phyloP scores from a whole-genome alignment of 2,329 filamentous ascomycete species.

The Botryosphaeria dothidea region DNA sequence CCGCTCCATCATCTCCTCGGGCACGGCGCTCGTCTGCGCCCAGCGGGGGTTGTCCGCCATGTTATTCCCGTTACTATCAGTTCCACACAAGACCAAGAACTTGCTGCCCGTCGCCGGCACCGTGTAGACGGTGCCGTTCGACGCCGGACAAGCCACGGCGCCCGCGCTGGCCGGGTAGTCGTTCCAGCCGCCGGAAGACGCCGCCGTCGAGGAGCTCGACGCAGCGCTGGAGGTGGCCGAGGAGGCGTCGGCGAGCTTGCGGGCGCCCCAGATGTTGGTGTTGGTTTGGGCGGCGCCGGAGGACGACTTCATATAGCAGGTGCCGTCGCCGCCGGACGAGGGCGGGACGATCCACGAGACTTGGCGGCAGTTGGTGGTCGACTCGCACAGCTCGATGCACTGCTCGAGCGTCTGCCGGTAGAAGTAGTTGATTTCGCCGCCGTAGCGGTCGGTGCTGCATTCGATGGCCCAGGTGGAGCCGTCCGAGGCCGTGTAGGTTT shows the following conservation, averaged over 20 bases:
- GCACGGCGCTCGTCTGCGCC: not conserved
- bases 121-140: conserved; percentile 3
- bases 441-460: conserved; percentile 28
- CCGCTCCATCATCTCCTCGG: not conserved
- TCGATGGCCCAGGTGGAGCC: conserved; percentile 28
- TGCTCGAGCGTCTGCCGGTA: conserved; percentile 21
- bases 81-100: not conserved
- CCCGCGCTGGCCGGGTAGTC: not conserved
- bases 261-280: conserved; percentile 10
- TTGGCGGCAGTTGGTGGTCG: conserved; percentile 25
- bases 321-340: not conserved
- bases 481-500: conserved; percentile 22
- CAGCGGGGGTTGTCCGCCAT: conserved; percentile 9
- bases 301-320: conserved; percentile 14
- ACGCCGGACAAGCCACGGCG: not conserved
- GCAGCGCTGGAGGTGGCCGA: not conserved
- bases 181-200: not conserved
- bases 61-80: not conserved
- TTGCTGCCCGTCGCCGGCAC: not conserved
- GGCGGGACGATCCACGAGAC: conserved; percentile 23
- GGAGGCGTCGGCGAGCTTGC: not conserved
- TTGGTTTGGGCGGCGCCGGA: not conserved
- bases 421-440: conserved; percentile 24
- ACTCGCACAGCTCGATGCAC: conserved; percentile 28
- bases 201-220: not conserved